A percentile compares a stretch with the other conserved stretches of the same genome.
phyloP scores from a whole-genome alignment of 2,329 filamentous ascomycete species.

The Hymenoscyphus scutula region DNA sequence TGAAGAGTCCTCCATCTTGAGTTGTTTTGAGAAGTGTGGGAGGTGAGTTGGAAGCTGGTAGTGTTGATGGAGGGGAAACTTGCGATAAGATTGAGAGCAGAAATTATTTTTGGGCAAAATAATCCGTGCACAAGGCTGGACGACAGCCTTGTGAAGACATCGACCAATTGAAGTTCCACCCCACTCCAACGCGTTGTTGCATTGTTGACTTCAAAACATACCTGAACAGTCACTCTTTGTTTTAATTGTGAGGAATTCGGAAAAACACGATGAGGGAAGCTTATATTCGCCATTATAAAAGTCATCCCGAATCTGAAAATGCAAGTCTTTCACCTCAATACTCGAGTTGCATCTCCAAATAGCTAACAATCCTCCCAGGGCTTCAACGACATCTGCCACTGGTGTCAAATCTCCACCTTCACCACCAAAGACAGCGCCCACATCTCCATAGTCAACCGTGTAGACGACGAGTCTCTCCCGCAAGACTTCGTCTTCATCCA shows the following conservation, averaged over 20 bases:
- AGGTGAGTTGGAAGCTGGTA: background rate
- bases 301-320: background rate
- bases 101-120: constrained; percentile 7
- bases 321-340: background rate
- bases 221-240: background rate
- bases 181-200: background rate
- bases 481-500: constrained; percentile 16
- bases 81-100: constrained; percentile 7
- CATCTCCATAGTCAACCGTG: constrained; percentile 11
- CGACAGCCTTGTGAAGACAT: background rate
- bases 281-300: background rate
- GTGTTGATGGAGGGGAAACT: constrained; percentile 1
- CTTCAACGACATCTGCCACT: constrained; percentile 9
- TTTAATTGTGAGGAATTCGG: background rate
- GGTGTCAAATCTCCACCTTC: constrained; percentile 13
- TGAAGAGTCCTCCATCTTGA: constrained; percentile 11
- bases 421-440: background rate
- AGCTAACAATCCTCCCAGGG: background rate
- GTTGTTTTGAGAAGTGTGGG: background rate
- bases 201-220: constrained; percentile 3
- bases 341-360: background rate
- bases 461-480: constrained; percentile 7
- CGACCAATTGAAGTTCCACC: background rate
- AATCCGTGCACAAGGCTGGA: background rate
- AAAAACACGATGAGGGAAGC: background rate